These are phyloP conservation scores for Colletotrichum sp. DNA, from an alignment of 2,329 filamentous ascomycete species.

Conservation along the genomic window DNA sequence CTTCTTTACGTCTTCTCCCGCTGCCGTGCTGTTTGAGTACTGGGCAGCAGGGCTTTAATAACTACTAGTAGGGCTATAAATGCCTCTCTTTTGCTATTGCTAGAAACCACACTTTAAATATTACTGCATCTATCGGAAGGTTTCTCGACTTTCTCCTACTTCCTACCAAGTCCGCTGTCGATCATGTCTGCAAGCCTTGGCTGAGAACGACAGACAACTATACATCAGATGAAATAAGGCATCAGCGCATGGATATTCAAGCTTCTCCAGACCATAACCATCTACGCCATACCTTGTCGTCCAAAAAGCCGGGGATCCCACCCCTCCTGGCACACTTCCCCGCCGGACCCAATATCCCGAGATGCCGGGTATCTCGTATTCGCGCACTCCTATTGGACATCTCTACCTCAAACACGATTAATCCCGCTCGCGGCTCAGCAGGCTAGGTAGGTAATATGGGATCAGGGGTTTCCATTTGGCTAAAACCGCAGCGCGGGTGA, in stretches of 20 bases:
- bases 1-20: neutral
- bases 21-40: neutral
- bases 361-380: neutral
- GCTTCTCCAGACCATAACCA: neutral
- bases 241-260: neutral
- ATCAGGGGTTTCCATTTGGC: neutral
- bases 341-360: neutral
- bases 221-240: neutral
- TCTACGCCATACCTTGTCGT: neutral
- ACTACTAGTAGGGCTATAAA: neutral
- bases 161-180: neutral
- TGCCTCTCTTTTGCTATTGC: rapidly evolving
- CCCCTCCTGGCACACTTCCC: neutral
- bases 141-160: neutral
- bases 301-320: neutral
- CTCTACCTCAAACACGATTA: neutral
- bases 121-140: neutral
- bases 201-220: neutral
- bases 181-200: neutral
- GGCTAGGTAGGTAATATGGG: neutral
- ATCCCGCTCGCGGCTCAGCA: neutral
- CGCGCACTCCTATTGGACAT: neutral
- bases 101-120: neutral
- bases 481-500: neutral
- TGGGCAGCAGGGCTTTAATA: neutral